Percentiles rank a stretch among this genome's conserved stretches.
Evolutionary conservation across 345 rosid genomes (phyloP).

Genomic region (Raphanus raphanistrum): DNA sequence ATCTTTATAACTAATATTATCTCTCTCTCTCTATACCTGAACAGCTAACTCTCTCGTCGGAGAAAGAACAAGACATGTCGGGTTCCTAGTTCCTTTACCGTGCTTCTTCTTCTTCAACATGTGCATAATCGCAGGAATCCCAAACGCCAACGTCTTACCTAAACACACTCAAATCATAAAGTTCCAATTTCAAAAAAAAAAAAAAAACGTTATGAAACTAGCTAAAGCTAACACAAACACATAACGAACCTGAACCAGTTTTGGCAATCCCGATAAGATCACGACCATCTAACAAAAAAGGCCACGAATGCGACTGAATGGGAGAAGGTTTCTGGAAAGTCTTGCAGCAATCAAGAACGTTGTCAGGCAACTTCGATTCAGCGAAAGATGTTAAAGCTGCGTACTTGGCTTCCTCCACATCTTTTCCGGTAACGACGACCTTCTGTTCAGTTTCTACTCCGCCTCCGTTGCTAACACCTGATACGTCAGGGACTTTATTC

Average conservation of each 20-base stretch:
- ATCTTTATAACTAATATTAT: background rate
- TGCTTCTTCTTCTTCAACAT: constrained; percentile 62
- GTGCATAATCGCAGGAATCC: constrained; percentile 83
- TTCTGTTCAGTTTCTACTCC: constrained; percentile 41
- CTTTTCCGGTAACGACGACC: constrained; percentile 68
- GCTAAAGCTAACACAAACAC: background rate
- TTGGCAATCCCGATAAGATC: constrained; percentile 93
- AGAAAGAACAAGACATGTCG: constrained; percentile 89
- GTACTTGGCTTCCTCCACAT: constrained; percentile 59
- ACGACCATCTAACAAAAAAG: constrained; percentile 82
- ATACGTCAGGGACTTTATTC: constrained; percentile 6
- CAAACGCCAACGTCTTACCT: constrained; percentile 96
- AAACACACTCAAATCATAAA: constrained; percentile 3
- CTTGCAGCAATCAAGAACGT: constrained; percentile 76
- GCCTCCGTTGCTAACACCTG: constrained; percentile 5
- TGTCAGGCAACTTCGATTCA: constrained; percentile 59
- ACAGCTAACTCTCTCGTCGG: constrained; percentile 97
- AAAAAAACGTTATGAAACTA: too few species aligned
- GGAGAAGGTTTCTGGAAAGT: constrained; percentile 77
- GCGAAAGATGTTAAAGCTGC: constrained; percentile 55
- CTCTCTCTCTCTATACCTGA: constrained; percentile 51
- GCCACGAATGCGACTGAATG: constrained; percentile 94
- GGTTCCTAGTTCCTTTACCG: constrained; percentile 54
- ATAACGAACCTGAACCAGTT: constrained; percentile 85
- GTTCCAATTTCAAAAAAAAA: background rate